Evolutionary conservation across 345 rosid species (phyloP), one percentile per base, ranked within the genome.

Genomic region (Ricinus communis): DNA sequence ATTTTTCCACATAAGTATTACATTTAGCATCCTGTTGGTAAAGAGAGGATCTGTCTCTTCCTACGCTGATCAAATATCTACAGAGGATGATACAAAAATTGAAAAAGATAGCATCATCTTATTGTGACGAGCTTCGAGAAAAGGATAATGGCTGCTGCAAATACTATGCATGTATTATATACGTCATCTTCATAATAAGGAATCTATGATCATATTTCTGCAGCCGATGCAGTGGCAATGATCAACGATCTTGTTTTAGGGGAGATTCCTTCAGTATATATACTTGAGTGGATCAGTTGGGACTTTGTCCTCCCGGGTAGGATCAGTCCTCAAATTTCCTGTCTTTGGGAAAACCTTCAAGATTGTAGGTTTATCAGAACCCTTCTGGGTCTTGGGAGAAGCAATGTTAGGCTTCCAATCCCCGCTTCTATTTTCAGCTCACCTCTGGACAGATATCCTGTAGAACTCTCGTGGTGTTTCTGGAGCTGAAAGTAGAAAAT

Each of bases 401-500:
- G 72, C 41, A 68, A 76, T 24, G 33, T 50, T 40, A 25, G 61
- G 57, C 63, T 68, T 25, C 27, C 25, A 24, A 51, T 46, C 47
- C 63, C 4, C 33, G 57, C 65, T 58, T 65, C 43, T 54, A 56
- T 63, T 64, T 51, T 28, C 57, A 5, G 57, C 66, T 56, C 57
- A 25, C 22, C 58, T 61, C 53, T 15, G 46, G 49, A 40, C 16
- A 15, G 59, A 18, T 31, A 16, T 46, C 15, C 1, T 14, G 5
- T 13, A 22, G 38, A 46, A 28, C 38, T 57, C 30, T 38, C 11
- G 4, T 55, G 27, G 56, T 55, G 30, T 27, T 30, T 67, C 30
- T 8, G 11, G 63, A 63, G 71, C 56, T 25, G 19, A 69, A 58
- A 80, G 25, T 27, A 43, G 45, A 51, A 65, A 22, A 41, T 55